These are phyloP conservation scores for Penicillium canescens DNA, from an alignment of 495 filamentous ascomycete species.

Conservation along the genomic window DNA sequence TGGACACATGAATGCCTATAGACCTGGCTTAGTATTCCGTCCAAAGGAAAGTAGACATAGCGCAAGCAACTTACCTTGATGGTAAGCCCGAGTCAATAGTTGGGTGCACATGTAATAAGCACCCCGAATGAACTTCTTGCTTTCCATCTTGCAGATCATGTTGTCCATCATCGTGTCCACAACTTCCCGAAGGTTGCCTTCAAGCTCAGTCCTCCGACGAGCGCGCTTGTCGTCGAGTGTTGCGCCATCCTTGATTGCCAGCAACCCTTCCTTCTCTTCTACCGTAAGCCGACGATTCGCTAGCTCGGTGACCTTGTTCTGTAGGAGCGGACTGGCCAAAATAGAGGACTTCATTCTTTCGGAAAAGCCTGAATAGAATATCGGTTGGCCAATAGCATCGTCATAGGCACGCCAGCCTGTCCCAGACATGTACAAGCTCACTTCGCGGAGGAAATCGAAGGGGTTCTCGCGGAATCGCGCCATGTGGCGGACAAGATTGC, in stretches of 20 bases:
- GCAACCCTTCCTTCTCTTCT: slow-evolving; percentile 73
- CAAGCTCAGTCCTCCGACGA: slow-evolving; percentile 59
- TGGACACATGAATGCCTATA: slow-evolving; percentile 83
- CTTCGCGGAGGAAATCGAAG: slow-evolving; percentile 85
- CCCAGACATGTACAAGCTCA: slow-evolving; percentile 85
- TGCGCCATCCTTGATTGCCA: slow-evolving; percentile 46
- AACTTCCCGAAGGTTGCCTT: slow-evolving; percentile 68
- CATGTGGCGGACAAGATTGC: slow-evolving; percentile 77
- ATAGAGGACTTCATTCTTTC: slow-evolving; percentile 83
- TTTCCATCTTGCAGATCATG: slow-evolving; percentile 99
- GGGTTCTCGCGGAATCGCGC: slow-evolving; percentile 74
- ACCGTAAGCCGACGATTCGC: slow-evolving; percentile 70
- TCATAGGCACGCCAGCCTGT: slow-evolving; percentile 95
- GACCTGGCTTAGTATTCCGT: slow-evolving; percentile 5
- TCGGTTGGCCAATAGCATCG: slow-evolving; percentile 81
- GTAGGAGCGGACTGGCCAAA: slow-evolving; percentile 71
- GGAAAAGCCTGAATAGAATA: slow-evolving; percentile 89
- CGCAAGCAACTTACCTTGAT: slow-evolving; percentile 63
- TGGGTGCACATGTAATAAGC: slow-evolving; percentile 91
- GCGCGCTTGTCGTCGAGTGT: slow-evolving; percentile 50
- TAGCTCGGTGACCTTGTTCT: slow-evolving; percentile 70
- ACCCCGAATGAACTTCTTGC: slow-evolving; percentile 84
- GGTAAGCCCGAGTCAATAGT: slow-evolving; percentile 87
- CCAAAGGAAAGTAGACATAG: not conserved
- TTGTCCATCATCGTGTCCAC: slow-evolving; percentile 81